These are phyloP conservation scores for Sporobolomyces roseus DNA, from an alignment of 768 basidiomycete genomes.

Conservation along the genomic window DNA sequence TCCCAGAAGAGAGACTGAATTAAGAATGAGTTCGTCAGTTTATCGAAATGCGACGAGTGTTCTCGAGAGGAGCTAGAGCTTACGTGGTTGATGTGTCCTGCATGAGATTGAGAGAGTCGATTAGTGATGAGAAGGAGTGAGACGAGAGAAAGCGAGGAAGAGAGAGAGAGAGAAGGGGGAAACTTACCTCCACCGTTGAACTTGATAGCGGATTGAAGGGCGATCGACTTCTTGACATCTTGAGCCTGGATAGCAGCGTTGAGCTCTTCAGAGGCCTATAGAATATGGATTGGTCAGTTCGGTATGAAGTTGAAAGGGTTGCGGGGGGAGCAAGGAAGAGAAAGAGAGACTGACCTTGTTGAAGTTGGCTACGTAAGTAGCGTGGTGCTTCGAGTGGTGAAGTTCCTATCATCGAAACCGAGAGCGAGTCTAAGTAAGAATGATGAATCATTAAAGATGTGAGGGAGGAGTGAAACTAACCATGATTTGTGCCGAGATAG, in stretches of 20 bases:
- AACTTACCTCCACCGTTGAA: conserved; percentile 99
- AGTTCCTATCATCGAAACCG: conserved; percentile 15
- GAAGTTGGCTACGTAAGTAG: conserved; percentile 82
- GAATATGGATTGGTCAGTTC: neutral
- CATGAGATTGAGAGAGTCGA: too few species aligned
- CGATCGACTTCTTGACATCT: conserved; percentile 70
- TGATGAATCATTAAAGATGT: neutral
- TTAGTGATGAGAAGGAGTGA: neutral
- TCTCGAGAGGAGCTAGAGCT: too few species aligned
- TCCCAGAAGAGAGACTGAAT: conserved; percentile 97
- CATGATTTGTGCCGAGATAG: conserved; percentile 91
- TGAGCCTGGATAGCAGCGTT: conserved; percentile 54
- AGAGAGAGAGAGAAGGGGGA: too few species aligned
- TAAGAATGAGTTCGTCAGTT: too few species aligned
- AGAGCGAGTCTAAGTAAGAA: neutral
- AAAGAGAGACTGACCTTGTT: conserved; percentile 54
- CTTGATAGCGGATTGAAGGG: conserved; percentile 83
- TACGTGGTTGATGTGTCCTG: conserved; percentile 94
- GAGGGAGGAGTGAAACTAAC: neutral
- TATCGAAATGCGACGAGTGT: too few species aligned
- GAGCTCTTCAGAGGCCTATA: conserved; percentile 72
- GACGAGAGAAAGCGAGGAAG: conserved; percentile 28
- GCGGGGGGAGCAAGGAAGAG: neutral
- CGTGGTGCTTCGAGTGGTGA: conserved; percentile 56
- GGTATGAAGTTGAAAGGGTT: neutral